Evolutionary conservation across 2,329 filamentous ascomycete genomes (phyloP).

Genomic region (Blastomyces percursus): DNA sequence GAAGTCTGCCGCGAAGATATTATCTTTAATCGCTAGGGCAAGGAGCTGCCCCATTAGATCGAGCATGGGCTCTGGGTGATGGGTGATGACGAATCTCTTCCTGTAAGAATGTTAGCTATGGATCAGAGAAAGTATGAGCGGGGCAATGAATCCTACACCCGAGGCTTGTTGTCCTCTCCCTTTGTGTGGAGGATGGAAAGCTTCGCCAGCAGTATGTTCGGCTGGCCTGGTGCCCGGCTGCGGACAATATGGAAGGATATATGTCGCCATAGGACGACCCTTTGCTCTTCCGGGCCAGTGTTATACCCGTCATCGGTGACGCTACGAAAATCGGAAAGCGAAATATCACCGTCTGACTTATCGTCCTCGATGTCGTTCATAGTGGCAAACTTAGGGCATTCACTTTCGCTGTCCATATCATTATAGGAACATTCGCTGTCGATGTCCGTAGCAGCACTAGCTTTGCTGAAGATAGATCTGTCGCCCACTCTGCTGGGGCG

Average conservation of each 20-base stretch:
- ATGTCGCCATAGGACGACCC: background rate
- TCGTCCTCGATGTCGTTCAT: background rate
- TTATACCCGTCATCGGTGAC: conserved; percentile 3
- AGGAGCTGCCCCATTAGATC: too few relatives aligned
- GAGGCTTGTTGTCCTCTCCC: background rate
- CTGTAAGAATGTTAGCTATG: too few relatives aligned
- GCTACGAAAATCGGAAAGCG: background rate
- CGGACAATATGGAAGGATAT: background rate
- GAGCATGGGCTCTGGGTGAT: too few relatives aligned
- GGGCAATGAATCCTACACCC: background rate
- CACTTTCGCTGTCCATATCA: background rate
- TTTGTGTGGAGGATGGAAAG: conserved; percentile 3
- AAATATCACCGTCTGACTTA: conserved; percentile 1
- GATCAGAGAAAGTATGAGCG: background rate
- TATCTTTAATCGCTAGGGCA: too few relatives aligned
- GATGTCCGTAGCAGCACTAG: background rate
- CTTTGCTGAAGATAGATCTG: conserved; percentile 4
- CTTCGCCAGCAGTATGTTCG: background rate
- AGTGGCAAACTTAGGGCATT: too few relatives aligned
- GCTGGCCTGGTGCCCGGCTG: background rate
- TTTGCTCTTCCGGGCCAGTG: background rate
- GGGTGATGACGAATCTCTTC: too few relatives aligned
- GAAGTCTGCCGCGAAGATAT: too few relatives aligned
- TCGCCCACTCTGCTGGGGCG: background rate
- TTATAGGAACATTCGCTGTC: background rate